These are phyloP conservation scores for Polychytrium aggregatum DNA, from an alignment of 192 early-diverging fungal genomes.

Conservation along the genomic window DNA sequence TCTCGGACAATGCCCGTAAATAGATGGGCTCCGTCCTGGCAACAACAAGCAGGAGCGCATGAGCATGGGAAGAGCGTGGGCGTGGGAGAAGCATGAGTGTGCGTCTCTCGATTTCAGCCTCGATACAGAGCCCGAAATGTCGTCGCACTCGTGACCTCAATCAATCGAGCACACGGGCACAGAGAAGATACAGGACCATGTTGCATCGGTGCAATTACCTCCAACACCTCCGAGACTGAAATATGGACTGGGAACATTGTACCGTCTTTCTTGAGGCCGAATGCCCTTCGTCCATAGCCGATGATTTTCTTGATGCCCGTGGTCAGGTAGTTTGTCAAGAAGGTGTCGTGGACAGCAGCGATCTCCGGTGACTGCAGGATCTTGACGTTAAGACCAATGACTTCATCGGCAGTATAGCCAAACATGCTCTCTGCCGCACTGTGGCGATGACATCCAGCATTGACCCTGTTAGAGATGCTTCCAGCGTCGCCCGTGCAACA, in stretches of 20 bases:
- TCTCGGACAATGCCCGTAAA: slow-evolving; percentile 31
- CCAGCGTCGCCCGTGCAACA: too few relatives aligned
- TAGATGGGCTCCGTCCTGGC: slow-evolving; percentile 19
- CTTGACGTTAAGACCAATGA: slow-evolving; percentile 22
- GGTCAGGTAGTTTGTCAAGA: slow-evolving; percentile 3
- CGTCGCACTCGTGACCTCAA: too few relatives aligned
- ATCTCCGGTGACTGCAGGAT: slow-evolving; percentile 19
- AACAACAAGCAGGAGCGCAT: too few relatives aligned
- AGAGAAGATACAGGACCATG: too few relatives aligned
- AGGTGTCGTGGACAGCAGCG: slow-evolving; percentile 9
- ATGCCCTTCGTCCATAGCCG: neutral
- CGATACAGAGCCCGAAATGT: too few relatives aligned
- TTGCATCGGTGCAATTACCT: too few relatives aligned
- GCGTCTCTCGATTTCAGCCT: too few relatives aligned
- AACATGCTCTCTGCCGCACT: slow-evolving; percentile 24
- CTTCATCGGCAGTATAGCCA: slow-evolving; percentile 13
- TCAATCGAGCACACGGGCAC: too few relatives aligned
- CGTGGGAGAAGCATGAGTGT: too few relatives aligned
- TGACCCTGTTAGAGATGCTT: too few relatives aligned
- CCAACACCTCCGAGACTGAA: slow-evolving; percentile 20
- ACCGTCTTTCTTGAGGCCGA: slow-evolving; percentile 16
- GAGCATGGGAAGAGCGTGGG: too few relatives aligned
- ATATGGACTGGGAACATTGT: slow-evolving; percentile 22
- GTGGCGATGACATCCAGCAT: too few relatives aligned
- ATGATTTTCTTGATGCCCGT: neutral